Percentiles rank a stretch among this genome's conserved stretches.
These are phyloP conservation scores for Mycena chlorophos DNA, from an alignment of 768 basidiomycete species.

Conservation along the genomic window DNA sequence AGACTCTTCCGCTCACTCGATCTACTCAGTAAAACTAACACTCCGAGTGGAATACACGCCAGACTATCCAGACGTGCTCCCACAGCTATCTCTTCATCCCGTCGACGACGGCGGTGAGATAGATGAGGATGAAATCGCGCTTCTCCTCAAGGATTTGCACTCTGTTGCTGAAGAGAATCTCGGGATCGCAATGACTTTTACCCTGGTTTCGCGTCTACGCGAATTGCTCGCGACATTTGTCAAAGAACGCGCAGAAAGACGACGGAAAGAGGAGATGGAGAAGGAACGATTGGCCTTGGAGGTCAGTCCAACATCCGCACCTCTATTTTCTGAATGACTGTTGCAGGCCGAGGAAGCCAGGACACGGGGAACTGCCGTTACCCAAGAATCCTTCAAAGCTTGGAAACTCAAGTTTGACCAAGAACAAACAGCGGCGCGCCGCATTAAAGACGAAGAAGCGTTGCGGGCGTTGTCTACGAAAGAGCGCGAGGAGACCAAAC, in stretches of 20 bases:
- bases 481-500: conserved; percentile 36
- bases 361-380: conserved; percentile 91
- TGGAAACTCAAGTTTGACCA: conserved; percentile 85
- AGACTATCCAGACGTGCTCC: conserved; percentile 82
- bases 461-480: conserved; percentile 25
- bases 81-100: conserved; percentile 65
- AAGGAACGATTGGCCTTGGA: conserved; percentile 73
- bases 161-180: conserved; percentile 76
- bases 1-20: conserved; percentile 15
- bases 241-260: conserved; percentile 54
- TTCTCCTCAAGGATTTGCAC: conserved; percentile 57
- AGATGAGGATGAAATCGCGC: conserved; percentile 54
- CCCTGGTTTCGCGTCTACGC: conserved; percentile 80
- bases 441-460: conserved; percentile 72
- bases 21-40: conserved; percentile 65
- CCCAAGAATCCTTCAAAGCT: conserved; percentile 69
- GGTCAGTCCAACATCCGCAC: conserved; percentile 41
- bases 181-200: conserved; percentile 98
- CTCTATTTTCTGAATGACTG: conserved; percentile 7
- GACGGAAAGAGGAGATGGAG: conserved; percentile 65
- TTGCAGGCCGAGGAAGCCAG: conserved; percentile 81
- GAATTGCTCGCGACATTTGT: conserved; percentile 73
- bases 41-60: conserved; percentile 77
- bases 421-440: conserved; percentile 54
- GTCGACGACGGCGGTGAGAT: conserved; percentile 63